Base-by-base conservation (phyloP, 129 eudicot species). In the Lactuca sativa region DNA sequence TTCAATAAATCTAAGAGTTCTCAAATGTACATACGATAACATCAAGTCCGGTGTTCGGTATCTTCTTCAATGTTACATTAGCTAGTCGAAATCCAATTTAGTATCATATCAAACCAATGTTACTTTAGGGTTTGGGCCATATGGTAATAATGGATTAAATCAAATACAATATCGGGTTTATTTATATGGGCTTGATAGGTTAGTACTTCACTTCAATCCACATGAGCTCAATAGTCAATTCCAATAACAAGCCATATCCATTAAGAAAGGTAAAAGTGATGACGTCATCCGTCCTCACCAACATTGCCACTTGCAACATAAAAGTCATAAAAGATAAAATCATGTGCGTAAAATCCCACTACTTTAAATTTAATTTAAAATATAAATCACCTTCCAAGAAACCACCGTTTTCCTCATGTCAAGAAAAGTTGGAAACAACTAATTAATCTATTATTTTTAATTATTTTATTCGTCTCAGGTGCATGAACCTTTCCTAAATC, bases 221-320 rank as follows among this genome's bases (percentile, higher is more conserved):
- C 30, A 25, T 25, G 30, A 0, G 6, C 5, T 36, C 38, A 36
- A 36, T 36, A 4, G 5, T 40, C 52, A 47, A 8, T 5, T 43
- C 13, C 3, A 43, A 43, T 43, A 12, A 43, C 49, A 43, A 43
- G 4, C 49, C 49, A 40, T 40, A 30, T 62, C 79, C 72, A 73
- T 59, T 17, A 52, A 25, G 34, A 74, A 43, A 57, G 15, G 57
- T 73, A 69, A 74, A 79, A 31, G 33, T 25, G 74, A 66, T 66
- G 90, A 83, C 74, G 79, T 81, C 56, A 84, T 59, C 62, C 73
- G 75, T 56, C 53, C 13, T 9, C 57, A 51, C 68, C 61, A 49
- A 18, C 16, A 3, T 16, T 25, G 9, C 81, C 38, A 76, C 18
- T 76, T 76, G 75, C 75, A 76, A 53, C 80, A 68, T 59, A 60